Evolutionary conservation across 345 rosid genomes (phyloP).

Genomic region (Arabidopsis arenosa): DNA sequence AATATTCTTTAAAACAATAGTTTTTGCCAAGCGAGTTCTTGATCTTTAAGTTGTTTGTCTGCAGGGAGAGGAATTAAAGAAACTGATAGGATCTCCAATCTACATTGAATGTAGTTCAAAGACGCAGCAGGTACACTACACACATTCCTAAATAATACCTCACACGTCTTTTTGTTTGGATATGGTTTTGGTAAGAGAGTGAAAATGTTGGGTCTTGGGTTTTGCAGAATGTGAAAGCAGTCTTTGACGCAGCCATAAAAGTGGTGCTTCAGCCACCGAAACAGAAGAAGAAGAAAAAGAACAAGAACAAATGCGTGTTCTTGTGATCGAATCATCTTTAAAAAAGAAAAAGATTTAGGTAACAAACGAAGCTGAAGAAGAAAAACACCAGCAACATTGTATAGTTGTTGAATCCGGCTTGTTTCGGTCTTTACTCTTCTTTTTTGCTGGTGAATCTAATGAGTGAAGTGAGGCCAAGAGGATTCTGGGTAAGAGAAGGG

Average conservation of each 20-base stretch:
- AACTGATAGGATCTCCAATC: slow-evolving; percentile 77
- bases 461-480: slow-evolving; percentile 32
- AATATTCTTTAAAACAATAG: neutral
- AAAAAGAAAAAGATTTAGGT: slow-evolving; percentile 18
- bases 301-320: slow-evolving; percentile 43
- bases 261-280: slow-evolving; percentile 95
- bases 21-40: neutral
- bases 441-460: slow-evolving; percentile 38
- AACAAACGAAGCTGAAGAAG: slow-evolving; percentile 35
- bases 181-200: slow-evolving; percentile 4
- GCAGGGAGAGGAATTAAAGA: slow-evolving; percentile 96
- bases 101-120: slow-evolving; percentile 97
- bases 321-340: slow-evolving; percentile 41
- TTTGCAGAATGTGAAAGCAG: slow-evolving; percentile 85
- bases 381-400: slow-evolving; percentile 28
- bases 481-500: neutral
- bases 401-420: slow-evolving; percentile 32
- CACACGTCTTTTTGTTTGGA: slow-evolving; percentile 1
- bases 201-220: slow-evolving; percentile 7
- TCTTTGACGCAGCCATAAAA: slow-evolving; percentile 82
- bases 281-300: slow-evolving; percentile 82
- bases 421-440: slow-evolving; percentile 17
- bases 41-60: slow-evolving; percentile 26
- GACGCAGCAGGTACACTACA: slow-evolving; percentile 75
- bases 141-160: neutral